Conservation (phyloP, 2,329 filamentous ascomycete genomes). For the Nigrospora sphaerica region DNA sequence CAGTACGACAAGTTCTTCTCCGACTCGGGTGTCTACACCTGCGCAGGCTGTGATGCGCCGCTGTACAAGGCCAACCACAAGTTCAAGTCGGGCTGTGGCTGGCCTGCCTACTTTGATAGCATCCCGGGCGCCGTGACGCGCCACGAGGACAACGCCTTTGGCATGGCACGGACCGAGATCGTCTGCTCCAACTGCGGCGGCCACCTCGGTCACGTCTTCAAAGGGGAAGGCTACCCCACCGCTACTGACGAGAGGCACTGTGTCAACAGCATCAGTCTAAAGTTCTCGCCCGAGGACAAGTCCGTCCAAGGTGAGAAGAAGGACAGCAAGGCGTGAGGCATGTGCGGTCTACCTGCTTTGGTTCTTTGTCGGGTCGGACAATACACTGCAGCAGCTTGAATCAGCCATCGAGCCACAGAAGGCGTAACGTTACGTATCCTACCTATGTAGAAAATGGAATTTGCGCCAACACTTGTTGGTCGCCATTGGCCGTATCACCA, state of each 20-base stretch:
- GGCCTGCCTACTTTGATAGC: conserved; percentile 96
- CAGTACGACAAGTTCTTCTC: conserved; percentile 85
- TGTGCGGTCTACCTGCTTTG: not conserved
- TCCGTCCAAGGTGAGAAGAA: conserved; percentile 29
- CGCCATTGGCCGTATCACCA: too few species aligned
- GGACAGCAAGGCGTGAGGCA: not conserved
- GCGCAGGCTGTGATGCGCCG: conserved; percentile 77
- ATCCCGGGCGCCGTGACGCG: conserved; percentile 84
- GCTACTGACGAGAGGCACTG: conserved; percentile 96
- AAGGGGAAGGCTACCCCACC: conserved; percentile 75
- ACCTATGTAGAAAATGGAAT: too few species aligned
- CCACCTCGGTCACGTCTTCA: conserved; percentile 85
- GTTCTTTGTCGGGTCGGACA: too few species aligned
- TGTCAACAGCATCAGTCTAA: conserved; percentile 88
- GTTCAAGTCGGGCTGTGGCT: conserved; percentile 93
- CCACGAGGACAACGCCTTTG: conserved; percentile 68
- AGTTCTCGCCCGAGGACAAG: conserved; percentile 64
- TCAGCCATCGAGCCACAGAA: too few species aligned
- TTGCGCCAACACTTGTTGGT: too few species aligned
- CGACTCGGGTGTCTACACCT: conserved; percentile 71
- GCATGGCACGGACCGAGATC: conserved; percentile 87
- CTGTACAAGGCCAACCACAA: conserved; percentile 93
- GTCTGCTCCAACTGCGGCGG: conserved; percentile 92
- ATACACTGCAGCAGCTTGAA: too few species aligned
- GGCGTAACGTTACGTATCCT: too few species aligned